Evolutionary conservation across 192 early-diverging fungal species (phyloP).

Genomic region (Podila verticillata): DNA sequence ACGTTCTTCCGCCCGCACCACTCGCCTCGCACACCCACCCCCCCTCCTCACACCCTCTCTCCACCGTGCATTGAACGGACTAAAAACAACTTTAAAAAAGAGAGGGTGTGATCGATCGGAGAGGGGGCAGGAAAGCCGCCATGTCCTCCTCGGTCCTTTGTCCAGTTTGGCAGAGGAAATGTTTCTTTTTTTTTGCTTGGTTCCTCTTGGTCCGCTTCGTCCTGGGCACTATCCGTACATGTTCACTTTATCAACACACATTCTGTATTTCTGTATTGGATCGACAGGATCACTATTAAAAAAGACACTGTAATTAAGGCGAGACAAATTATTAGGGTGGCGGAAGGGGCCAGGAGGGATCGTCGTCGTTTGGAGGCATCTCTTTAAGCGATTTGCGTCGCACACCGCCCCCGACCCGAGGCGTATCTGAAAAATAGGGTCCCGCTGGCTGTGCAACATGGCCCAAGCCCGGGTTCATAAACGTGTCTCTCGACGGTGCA

Average conservation of each 20-base stretch:
- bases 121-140: too few species aligned
- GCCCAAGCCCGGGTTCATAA: background rate
- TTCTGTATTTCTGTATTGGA: too few species aligned
- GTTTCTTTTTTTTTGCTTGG: slow-evolving; percentile 14
- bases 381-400: slow-evolving; percentile 29
- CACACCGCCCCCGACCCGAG: slow-evolving; percentile 26
- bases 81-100: background rate
- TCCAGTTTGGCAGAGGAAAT: too few species aligned
- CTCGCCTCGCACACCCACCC: background rate
- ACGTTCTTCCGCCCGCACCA: background rate
- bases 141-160: too few species aligned
- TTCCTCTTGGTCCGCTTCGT: slow-evolving; percentile 17
- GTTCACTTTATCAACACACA: too few species aligned
- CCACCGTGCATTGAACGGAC: background rate
- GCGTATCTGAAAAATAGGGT: slow-evolving; percentile 11
- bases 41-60: background rate
- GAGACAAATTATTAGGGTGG: background rate
- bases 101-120: too few species aligned
- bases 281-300: background rate
- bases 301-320: background rate
- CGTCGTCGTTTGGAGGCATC: background rate
- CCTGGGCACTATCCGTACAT: too few species aligned
- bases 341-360: slow-evolving; percentile 17
- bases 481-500: slow-evolving; percentile 3
- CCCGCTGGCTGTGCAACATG: background rate